Evolutionary conservation across 2,329 filamentous ascomycete genomes (phyloP).

Genomic region (Colletotrichum australisinense): DNA sequence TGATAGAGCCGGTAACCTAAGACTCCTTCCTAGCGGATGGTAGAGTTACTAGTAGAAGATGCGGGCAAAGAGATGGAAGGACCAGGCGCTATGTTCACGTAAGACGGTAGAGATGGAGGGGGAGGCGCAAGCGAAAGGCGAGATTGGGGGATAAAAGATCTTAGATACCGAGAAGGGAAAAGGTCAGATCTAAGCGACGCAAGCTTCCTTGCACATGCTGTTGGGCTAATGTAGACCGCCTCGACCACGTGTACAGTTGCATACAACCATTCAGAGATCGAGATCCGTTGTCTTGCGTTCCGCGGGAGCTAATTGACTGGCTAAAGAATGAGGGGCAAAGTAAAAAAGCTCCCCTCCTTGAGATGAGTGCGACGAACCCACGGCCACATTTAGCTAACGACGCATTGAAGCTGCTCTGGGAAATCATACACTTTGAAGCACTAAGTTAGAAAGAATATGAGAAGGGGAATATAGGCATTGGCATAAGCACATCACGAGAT

Average conservation of each 20-base stretch:
- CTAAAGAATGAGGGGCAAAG: background rate
- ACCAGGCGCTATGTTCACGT: background rate
- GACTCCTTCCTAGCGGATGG: background rate
- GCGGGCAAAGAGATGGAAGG: background rate
- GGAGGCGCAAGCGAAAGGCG: conserved; percentile 10
- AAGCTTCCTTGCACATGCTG: background rate
- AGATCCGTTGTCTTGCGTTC: background rate
- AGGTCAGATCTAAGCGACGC: background rate
- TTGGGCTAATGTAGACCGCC: background rate
- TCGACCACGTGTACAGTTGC: background rate
- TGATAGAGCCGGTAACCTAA: background rate
- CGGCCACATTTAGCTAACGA: no score
- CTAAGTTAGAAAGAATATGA: background rate
- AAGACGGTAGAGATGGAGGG: background rate
- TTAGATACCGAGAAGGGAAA: background rate
- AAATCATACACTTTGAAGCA: no score
- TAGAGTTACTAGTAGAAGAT: background rate
- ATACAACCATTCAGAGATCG: background rate
- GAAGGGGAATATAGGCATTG: background rate
- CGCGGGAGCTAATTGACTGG: background rate
- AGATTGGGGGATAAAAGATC: background rate
- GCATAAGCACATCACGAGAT: background rate
- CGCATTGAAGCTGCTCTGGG: background rate
- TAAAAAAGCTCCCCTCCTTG: background rate
- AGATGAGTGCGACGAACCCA: background rate